A percentile compares a stretch with the other conserved stretches of the same genome.
Evolutionary conservation across 345 rosid species (phyloP).

Genomic region (Eucalyptus coolabah): DNA sequence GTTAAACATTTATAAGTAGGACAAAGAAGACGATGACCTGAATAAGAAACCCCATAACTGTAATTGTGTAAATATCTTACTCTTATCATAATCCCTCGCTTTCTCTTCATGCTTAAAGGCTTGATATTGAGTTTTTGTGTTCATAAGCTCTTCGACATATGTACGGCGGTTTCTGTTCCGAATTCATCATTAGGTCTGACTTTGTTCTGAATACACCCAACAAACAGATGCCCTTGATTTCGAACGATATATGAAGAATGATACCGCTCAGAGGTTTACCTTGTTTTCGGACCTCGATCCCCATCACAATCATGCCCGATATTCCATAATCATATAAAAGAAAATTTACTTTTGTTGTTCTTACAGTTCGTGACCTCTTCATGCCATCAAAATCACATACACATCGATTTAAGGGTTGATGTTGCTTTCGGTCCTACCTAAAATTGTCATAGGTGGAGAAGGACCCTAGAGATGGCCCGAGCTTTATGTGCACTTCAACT

Average conservation of each 20-base stretch:
- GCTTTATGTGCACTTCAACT: slow-evolving; percentile 24
- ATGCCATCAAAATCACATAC: neutral
- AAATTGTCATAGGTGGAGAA: slow-evolving; percentile 15
- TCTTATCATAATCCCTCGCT: neutral
- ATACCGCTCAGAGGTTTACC: neutral
- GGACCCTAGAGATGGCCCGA: slow-evolving; percentile 30
- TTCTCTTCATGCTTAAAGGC: neutral
- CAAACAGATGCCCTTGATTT: neutral
- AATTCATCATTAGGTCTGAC: neutral
- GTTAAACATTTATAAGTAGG: neutral
- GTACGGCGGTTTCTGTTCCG: neutral
- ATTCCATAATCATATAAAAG: neutral
- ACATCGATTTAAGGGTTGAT: neutral
- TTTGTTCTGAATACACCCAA: neutral
- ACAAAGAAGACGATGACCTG: neutral
- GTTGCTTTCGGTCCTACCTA: neutral
- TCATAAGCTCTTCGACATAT: neutral
- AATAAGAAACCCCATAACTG: neutral
- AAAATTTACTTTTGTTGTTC: neutral
- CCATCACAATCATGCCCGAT: neutral
- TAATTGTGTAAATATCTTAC: neutral
- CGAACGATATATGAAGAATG: neutral
- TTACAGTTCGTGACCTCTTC: neutral
- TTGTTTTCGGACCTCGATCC: neutral
- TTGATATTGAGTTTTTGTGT: neutral